phyloP scores from a whole-genome alignment of 164 flowering plant genomes.

The Magnolia kwangsiensis region DNA sequence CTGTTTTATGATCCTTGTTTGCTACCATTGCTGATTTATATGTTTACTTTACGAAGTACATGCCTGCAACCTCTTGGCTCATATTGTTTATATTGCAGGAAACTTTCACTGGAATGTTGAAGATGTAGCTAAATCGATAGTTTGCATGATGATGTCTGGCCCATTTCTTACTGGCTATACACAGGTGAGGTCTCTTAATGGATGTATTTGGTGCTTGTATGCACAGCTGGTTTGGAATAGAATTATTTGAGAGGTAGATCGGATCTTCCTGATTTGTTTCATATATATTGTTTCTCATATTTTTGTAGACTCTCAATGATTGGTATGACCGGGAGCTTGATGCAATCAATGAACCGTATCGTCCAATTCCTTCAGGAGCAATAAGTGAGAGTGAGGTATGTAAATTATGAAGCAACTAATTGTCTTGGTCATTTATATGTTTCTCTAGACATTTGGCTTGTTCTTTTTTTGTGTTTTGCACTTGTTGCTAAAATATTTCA shows the following conservation, averaged over 20 bases:
- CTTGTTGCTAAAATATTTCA: background rate
- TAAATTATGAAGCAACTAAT: background rate
- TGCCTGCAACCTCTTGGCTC: background rate
- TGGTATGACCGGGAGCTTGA: slow-evolving; percentile 97
- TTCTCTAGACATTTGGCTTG: background rate
- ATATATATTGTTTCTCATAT: background rate
- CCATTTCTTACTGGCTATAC: slow-evolving; percentile 93
- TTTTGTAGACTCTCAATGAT: slow-evolving; percentile 76
- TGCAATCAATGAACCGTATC: slow-evolving; percentile 96
- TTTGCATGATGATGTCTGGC: slow-evolving; percentile 93
- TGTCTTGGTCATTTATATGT: background rate
- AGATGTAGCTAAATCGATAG: slow-evolving; percentile 85
- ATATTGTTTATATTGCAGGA: slow-evolving; percentile 41
- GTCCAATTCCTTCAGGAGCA: slow-evolving; percentile 97
- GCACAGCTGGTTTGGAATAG: background rate
- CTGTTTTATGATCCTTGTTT: background rate
- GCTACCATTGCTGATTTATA: background rate
- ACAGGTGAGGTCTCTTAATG: slow-evolving; percentile 46
- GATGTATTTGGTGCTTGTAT: slow-evolving; percentile 4
- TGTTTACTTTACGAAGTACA: background rate
- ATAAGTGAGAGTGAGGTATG: slow-evolving; percentile 84
- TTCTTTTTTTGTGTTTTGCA: too few species aligned
- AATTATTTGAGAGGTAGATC: background rate
- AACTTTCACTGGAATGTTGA: slow-evolving; percentile 90
- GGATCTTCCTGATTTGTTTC: slow-evolving; percentile 2